phyloP scores from a whole-genome alignment of 2,329 filamentous ascomycete genomes.

The Arthrobotrys musiformis region DNA sequence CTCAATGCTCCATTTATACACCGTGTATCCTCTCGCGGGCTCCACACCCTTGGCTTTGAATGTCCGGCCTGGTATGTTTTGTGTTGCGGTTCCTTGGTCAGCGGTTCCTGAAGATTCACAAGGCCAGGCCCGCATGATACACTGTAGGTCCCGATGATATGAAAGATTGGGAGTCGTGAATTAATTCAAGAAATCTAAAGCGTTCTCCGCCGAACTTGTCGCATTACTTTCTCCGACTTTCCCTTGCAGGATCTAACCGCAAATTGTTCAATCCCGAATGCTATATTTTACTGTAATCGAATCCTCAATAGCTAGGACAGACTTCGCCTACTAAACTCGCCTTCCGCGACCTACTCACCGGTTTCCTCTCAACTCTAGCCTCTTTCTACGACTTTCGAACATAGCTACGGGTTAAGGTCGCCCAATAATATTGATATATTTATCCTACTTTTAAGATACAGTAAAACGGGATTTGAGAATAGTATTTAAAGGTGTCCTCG shows the following conservation, averaged over 20 bases:
- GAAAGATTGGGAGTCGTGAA: slow-evolving; percentile 31
- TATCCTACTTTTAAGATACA: neutral
- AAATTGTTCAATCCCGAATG: neutral
- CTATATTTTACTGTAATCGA: neutral
- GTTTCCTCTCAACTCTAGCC: neutral
- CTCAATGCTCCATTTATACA: neutral
- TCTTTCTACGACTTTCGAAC: slow-evolving; percentile 10
- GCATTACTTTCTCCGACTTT: slow-evolving; percentile 21
- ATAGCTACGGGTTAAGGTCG: neutral
- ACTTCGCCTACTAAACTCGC: neutral
- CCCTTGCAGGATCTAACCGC: slow-evolving; percentile 34
- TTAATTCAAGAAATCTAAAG: neutral
- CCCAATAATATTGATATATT: neutral
- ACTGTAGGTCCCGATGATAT: slow-evolving; percentile 38
- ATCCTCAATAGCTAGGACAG: neutral
- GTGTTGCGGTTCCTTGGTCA: slow-evolving; percentile 44
- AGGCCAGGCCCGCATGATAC: slow-evolving; percentile 53
- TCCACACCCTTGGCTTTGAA: slow-evolving; percentile 2
- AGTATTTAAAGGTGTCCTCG: slow-evolving; percentile 45
- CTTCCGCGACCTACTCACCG: neutral
- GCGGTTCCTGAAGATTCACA: slow-evolving; percentile 44
- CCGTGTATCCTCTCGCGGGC: neutral
- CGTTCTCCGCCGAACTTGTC: neutral
- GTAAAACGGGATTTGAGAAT: neutral
- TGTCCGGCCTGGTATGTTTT: slow-evolving; percentile 16